phyloP scores from a whole-genome alignment of 805 yeast genomes.

The Zygosaccharomyces gambellarensis region DNA sequence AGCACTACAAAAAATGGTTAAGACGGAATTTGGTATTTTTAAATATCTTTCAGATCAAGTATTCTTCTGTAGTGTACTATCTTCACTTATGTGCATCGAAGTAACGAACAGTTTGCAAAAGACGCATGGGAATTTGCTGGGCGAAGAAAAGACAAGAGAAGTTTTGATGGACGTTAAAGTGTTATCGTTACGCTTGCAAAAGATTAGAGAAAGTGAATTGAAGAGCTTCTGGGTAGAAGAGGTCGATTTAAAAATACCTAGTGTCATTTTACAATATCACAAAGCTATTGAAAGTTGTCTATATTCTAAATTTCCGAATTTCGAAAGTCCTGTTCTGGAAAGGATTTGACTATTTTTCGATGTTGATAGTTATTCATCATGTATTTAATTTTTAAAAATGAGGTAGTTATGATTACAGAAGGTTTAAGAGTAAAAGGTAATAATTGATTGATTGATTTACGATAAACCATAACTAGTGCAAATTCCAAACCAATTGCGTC shows the following conservation, averaged over 20 bases:
- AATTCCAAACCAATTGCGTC: conserved; percentile 34
- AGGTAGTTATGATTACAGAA: not conserved
- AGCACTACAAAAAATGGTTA: conserved; percentile 16
- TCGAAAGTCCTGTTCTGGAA: conserved; percentile 5
- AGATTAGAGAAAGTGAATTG: conserved; percentile 22
- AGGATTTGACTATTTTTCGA: not conserved
- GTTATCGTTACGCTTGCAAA: conserved; percentile 21
- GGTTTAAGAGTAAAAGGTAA: not conserved
- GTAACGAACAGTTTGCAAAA: conserved; percentile 9
- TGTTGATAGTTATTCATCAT: not conserved
- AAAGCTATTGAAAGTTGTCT: conserved; percentile 21
- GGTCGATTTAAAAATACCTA: conserved; percentile 25
- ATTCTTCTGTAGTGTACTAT: conserved; percentile 18
- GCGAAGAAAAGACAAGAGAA: conserved; percentile 5
- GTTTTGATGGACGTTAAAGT: conserved; percentile 17
- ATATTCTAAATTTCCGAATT: conserved; percentile 17
- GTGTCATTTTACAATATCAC: conserved; percentile 25
- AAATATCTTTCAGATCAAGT: conserved; percentile 23
- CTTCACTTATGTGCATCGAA: conserved; percentile 14
- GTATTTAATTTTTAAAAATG: not conserved
- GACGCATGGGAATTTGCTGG: not conserved
- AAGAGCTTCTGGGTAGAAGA: conserved; percentile 29
- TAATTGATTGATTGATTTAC: not conserved
- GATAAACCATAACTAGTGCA: conserved; percentile 30
- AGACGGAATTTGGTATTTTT: conserved; percentile 17